Evolutionary conservation across 352 stramenopile genomes (phyloP).

Genomic region (Phytophthora boehmeriae): DNA sequence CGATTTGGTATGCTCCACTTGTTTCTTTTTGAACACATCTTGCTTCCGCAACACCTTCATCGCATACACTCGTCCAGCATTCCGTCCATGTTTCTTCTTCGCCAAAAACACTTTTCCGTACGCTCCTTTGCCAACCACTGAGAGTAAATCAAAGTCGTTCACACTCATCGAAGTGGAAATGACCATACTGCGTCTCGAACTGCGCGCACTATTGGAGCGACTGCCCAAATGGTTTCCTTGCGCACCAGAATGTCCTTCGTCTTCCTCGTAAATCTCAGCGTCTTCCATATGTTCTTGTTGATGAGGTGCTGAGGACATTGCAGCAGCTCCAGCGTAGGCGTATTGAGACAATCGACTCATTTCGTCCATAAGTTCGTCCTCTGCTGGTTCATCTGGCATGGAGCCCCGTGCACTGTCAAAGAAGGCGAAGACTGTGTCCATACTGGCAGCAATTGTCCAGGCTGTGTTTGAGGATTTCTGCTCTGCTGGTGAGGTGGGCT

Average conservation of each 20-base stretch:
- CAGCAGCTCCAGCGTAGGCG: slow-evolving; percentile 63
- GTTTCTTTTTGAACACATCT: slow-evolving; percentile 87
- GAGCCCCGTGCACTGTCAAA: slow-evolving; percentile 82
- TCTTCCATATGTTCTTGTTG: slow-evolving; percentile 75
- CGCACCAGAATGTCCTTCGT: slow-evolving; percentile 31
- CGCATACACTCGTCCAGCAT: slow-evolving; percentile 81
- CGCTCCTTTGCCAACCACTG: slow-evolving; percentile 86
- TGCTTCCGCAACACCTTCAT: slow-evolving; percentile 91
- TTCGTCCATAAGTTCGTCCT: slow-evolving; percentile 81
- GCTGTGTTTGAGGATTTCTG: slow-evolving; percentile 83
- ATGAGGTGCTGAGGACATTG: slow-evolving; percentile 53
- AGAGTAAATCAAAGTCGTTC: slow-evolving; percentile 88
- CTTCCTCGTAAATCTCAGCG: slow-evolving; percentile 70
- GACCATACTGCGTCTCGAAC: slow-evolving; percentile 73
- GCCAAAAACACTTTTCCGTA: slow-evolving; percentile 89
- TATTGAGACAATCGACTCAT: slow-evolving; percentile 80
- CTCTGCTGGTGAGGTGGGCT: slow-evolving; percentile 58
- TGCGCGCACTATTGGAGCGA: slow-evolving; percentile 45
- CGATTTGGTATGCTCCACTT: slow-evolving; percentile 89
- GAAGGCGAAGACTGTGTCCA: slow-evolving; percentile 87
- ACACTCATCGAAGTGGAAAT: slow-evolving; percentile 83
- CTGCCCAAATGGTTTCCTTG: slow-evolving; percentile 30
- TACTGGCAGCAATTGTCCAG: slow-evolving; percentile 83
- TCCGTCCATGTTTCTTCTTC: slow-evolving; percentile 77
- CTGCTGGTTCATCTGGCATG: slow-evolving; percentile 73